Conservation (phyloP, 2,329 filamentous ascomycete species). For the Pestalotiopsis sp. region DNA sequence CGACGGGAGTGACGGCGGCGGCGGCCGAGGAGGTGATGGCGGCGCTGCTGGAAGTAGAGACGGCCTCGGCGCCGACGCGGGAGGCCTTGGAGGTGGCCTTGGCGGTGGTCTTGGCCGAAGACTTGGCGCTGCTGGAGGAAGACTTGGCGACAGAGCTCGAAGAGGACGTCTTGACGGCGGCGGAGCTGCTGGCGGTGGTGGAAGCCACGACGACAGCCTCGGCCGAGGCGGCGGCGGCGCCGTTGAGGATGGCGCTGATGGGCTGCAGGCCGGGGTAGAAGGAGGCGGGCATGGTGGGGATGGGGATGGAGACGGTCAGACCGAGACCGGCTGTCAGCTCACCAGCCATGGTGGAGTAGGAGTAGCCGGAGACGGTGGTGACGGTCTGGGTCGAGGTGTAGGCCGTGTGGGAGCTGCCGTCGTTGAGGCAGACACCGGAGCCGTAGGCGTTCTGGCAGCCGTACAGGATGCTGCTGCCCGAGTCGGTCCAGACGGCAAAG, state of each 20-base stretch:
- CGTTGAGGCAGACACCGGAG: conserved; percentile 20
- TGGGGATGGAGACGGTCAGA: conserved; percentile 20
- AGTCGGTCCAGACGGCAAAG: conserved; percentile 56
- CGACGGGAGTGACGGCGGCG: background rate
- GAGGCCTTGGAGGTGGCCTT: conserved; percentile 1
- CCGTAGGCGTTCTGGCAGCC: conserved; percentile 40
- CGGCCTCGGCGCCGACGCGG: background rate
- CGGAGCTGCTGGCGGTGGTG: background rate
- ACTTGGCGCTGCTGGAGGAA: background rate
- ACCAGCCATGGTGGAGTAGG: conserved; percentile 24
- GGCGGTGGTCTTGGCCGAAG: background rate
- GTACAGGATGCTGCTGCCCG: conserved; percentile 43
- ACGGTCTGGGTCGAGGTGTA: conserved; percentile 23
- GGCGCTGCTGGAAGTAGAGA: background rate
- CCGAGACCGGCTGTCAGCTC: conserved; percentile 22
- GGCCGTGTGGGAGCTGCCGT: conserved; percentile 15
- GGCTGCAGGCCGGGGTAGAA: conserved; percentile 17
- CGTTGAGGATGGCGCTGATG: conserved; percentile 18
- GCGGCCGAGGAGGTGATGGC: background rate
- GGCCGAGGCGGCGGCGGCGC: background rate
- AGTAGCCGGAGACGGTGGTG: conserved; percentile 19
- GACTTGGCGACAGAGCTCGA: background rate
- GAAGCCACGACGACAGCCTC: background rate
- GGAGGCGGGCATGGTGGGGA: conserved; percentile 21
- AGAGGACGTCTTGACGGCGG: background rate